phyloP scores from a whole-genome alignment of 352 stramenopile genomes.

The Poterioochromonas sp. region DNA sequence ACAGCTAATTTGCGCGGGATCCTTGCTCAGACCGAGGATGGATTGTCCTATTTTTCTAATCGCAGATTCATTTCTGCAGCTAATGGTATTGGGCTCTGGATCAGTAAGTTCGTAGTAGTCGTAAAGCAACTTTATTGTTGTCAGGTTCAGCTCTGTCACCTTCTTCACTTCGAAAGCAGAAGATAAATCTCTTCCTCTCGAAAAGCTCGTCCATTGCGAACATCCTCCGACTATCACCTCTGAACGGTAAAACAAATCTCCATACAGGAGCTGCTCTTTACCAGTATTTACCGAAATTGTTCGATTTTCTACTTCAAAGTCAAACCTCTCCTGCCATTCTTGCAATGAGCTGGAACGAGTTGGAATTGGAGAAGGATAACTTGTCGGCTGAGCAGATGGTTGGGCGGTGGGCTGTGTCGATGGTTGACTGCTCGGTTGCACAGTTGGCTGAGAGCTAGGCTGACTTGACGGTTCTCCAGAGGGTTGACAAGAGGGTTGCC shows the following conservation, averaged over 20 bases:
- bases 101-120: neutral
- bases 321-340: neutral
- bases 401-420: neutral
- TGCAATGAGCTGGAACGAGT: neutral
- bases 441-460: no score
- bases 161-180: neutral
- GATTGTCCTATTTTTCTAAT: neutral
- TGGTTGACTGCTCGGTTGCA: neutral
- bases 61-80: neutral
- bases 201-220: neutral
- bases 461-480: neutral
- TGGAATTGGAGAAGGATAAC: neutral
- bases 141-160: neutral
- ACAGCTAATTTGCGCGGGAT: neutral
- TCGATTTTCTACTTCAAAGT: neutral
- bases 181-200: neutral
- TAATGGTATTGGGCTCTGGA: neutral
- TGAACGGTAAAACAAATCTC: neutral
- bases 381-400: neutral
- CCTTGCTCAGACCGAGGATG: neutral
- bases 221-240: neutral
- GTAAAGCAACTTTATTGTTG: neutral
- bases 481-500: neutral
- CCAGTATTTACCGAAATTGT: neutral
- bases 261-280: neutral